phyloP scores from a whole-genome alignment of 2,329 filamentous ascomycete species.

The Clarireedia hainanense region DNA sequence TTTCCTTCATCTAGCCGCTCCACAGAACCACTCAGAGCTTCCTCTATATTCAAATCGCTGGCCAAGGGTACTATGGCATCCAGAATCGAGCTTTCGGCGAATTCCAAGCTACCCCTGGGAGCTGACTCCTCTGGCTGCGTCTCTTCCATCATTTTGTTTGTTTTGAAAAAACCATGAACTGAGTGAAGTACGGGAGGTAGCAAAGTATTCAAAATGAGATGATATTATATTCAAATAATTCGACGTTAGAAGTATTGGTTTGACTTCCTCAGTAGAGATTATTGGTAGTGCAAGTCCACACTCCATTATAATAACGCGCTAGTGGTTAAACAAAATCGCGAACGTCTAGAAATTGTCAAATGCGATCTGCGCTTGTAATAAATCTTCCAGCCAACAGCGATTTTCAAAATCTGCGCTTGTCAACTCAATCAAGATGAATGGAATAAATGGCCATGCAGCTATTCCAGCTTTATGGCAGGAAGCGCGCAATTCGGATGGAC shows the following conservation, averaged over 20 bases:
- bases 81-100: constrained; percentile 51
- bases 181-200: neutral
- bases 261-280: neutral
- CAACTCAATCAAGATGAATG: constrained; percentile 18
- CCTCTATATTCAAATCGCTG: constrained; percentile 47
- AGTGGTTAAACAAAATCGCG: constrained; percentile 6
- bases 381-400: constrained; percentile 1
- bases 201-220: neutral
- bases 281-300: neutral
- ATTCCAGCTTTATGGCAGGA: constrained; percentile 65
- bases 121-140: constrained; percentile 25
- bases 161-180: neutral
- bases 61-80: constrained; percentile 52
- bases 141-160: constrained; percentile 23
- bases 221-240: neutral
- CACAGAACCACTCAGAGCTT: constrained; percentile 38
- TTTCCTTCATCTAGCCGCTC: constrained; percentile 30
- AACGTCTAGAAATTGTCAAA: constrained; percentile 2
- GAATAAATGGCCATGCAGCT: constrained; percentile 26
- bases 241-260: neutral
- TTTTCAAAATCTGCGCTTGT: neutral
- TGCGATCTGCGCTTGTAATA: constrained; percentile 1
- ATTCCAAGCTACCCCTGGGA: constrained; percentile 34
- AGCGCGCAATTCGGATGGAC: constrained; percentile 71
- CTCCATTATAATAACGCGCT: neutral